Percentiles rank a stretch among this genome's conserved stretches.
Evolutionary conservation across 2,329 filamentous ascomycete species (phyloP).

Genomic region (Grosmannia huntii): DNA sequence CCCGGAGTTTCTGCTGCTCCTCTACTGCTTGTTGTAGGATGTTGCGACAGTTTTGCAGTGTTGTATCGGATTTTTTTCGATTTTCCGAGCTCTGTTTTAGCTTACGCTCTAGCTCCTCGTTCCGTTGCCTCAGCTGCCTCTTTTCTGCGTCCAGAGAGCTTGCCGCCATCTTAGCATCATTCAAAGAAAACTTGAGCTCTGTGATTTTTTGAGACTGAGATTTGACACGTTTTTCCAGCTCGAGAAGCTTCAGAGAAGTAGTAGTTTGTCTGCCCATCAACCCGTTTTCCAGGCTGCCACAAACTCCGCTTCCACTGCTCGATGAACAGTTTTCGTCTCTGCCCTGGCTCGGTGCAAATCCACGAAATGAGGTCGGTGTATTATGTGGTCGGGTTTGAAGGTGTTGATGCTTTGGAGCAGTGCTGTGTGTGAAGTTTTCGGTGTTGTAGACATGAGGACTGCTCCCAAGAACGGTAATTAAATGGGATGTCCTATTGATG

Average conservation of each 20-base stretch:
- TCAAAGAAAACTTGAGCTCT: conserved; percentile 7
- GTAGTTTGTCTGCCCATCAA: conserved; percentile 6
- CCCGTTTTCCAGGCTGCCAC: neutral
- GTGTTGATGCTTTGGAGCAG: neutral
- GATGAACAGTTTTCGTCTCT: neutral
- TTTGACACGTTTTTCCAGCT: conserved; percentile 4
- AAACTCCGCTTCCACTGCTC: neutral
- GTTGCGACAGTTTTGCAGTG: conserved; percentile 22
- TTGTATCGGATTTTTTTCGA: conserved; percentile 19
- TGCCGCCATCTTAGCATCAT: conserved; percentile 3
- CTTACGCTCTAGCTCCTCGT: conserved; percentile 14
- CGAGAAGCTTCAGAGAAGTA: conserved; percentile 5
- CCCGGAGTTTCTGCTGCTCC: conserved; percentile 31
- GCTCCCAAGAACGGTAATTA: neutral
- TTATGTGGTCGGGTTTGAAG: neutral
- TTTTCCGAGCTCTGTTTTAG: conserved; percentile 17
- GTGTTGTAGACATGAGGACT: neutral
- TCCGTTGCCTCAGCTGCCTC: conserved; percentile 6
- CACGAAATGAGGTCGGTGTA: neutral
- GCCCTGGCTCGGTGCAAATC: neutral
- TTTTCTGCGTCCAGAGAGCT: conserved; percentile 7
- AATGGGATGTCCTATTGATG: neutral
- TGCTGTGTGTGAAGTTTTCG: neutral
- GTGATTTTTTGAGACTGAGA: conserved; percentile 6
- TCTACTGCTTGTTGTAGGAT: conserved; percentile 31